These are phyloP conservation scores for Fusarium buxicola DNA, from an alignment of 2,329 filamentous ascomycete genomes.

Conservation along the genomic window DNA sequence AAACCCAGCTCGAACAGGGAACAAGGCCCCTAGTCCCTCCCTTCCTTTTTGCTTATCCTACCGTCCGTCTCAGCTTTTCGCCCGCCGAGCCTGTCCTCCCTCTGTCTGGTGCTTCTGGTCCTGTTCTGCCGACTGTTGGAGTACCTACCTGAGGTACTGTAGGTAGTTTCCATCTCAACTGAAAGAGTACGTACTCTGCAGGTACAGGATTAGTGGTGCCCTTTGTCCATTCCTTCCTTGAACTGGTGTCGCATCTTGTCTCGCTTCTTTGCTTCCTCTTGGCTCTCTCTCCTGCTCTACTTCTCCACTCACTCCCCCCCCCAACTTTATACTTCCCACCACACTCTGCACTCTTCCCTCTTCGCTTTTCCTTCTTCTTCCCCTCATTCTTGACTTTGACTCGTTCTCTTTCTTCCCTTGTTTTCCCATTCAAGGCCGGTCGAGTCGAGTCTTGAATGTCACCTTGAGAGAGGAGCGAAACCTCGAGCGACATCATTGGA, in stretches of 20 bases:
- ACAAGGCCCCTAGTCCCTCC: conserved; percentile 18
- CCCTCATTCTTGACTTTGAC: conserved; percentile 21
- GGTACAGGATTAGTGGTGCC: conserved; percentile 11
- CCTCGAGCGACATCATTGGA: conserved; percentile 23
- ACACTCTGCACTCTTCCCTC: conserved; percentile 34
- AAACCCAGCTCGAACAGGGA: conserved; percentile 25
- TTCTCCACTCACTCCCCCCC: conserved; percentile 31
- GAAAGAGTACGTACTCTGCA: conserved; percentile 29
- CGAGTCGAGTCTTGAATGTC: conserved; percentile 40
- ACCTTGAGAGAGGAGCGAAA: conserved; percentile 38
- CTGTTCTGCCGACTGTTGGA: conserved; percentile 15
- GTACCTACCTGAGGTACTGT: neutral
- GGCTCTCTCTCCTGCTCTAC: conserved; percentile 28
- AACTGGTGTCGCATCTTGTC: conserved; percentile 43
- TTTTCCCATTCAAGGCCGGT: conserved; percentile 36
- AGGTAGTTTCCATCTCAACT: conserved; percentile 29
- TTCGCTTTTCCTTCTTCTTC: conserved; percentile 26
- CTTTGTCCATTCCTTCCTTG: conserved; percentile 34
- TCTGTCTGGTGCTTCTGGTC: conserved; percentile 22
- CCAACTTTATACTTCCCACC: conserved; percentile 30
- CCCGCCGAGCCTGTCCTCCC: conserved; percentile 10
- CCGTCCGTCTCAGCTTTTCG: conserved; percentile 39
- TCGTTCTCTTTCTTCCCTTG: conserved; percentile 32
- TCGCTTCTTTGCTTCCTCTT: conserved; percentile 35
- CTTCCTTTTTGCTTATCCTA: conserved; percentile 22